These are phyloP conservation scores for Flaveria bidentis DNA, from an alignment of 129 eudicot genomes.

Conservation along the genomic window DNA sequence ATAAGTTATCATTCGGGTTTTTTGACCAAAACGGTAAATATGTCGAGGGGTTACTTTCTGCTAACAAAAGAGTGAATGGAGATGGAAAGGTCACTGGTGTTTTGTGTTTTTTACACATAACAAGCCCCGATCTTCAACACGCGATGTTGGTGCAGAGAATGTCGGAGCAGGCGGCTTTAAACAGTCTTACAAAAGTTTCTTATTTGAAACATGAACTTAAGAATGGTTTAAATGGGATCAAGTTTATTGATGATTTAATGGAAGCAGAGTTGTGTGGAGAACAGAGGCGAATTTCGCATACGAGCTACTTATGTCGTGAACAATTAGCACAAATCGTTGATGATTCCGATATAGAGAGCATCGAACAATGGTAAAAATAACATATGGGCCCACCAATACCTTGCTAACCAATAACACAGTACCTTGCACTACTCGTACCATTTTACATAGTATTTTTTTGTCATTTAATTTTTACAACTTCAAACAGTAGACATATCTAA, in stretches of 20 bases:
- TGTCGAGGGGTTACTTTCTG: constrained; percentile 72
- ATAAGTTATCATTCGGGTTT: constrained; percentile 60
- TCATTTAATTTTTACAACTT: too few relatives aligned
- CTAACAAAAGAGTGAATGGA: constrained; percentile 56
- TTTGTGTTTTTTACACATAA: constrained; percentile 71
- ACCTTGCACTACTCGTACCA: too few relatives aligned
- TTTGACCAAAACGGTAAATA: constrained; percentile 60
- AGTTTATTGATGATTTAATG: constrained; percentile 56
- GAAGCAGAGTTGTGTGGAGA: constrained; percentile 50
- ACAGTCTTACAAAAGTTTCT: constrained; percentile 54
- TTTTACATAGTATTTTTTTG: too few relatives aligned
- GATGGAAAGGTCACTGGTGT: constrained; percentile 76
- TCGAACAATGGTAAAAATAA: constrained; percentile 60
- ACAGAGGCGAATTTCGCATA: constrained; percentile 53
- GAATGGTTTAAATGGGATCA: constrained; percentile 65
- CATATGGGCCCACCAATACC: too few relatives aligned
- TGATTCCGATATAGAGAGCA: constrained; percentile 66
- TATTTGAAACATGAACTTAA: constrained; percentile 61
- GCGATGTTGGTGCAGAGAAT: constrained; percentile 66
- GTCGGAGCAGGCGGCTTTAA: constrained; percentile 67
- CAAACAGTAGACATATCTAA: too few relatives aligned
- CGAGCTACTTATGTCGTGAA: constrained; percentile 62
- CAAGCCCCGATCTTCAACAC: constrained; percentile 84
- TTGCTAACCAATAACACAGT: neutral
- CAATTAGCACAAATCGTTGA: constrained; percentile 63